A percentile compares a stretch with the other conserved stretches of the same genome.
These are phyloP conservation scores for Neofusicoccum ribis DNA, from an alignment of 2,329 filamentous ascomycete species.

Conservation along the genomic window DNA sequence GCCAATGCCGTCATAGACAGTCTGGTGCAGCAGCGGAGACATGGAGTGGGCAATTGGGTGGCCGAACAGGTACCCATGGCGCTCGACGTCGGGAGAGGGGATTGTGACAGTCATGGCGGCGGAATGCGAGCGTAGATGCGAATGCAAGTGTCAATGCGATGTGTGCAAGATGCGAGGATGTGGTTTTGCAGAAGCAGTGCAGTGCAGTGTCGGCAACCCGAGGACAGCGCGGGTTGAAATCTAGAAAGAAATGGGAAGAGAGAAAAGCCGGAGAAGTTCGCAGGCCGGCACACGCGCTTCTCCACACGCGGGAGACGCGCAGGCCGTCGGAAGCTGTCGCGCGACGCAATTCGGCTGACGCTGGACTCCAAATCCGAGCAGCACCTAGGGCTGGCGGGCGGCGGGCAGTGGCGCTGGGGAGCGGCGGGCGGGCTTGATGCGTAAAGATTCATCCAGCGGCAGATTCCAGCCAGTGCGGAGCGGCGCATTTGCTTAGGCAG, in stretches of 20 bases:
- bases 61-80: constrained; percentile 58
- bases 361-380: not conserved
- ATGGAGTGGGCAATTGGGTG: constrained; percentile 59
- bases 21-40: constrained; percentile 56
- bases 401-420: not conserved
- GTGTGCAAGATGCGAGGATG: not conserved
- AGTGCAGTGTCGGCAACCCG: not conserved
- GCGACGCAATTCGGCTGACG: not conserved
- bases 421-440: not conserved
- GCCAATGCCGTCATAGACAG: constrained; percentile 53
- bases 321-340: not conserved
- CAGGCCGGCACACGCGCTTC: not conserved
- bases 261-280: not conserved
- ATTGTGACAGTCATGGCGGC: constrained; percentile 24
- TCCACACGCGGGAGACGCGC: not conserved
- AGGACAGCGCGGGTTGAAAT: not conserved
- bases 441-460: constrained; percentile 17
- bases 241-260: constrained; percentile 1
- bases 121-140: not conserved
- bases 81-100: constrained; percentile 36
- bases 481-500: not conserved
- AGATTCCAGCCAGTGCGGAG: not conserved
- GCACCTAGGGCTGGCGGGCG: not conserved
- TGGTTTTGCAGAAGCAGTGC: not conserved
- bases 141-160: too few relatives aligned